Percentiles rank a stretch among this genome's conserved stretches.
Evolutionary conservation across 129 eudicot species (phyloP).

Genomic region (Escallonia rubra): DNA sequence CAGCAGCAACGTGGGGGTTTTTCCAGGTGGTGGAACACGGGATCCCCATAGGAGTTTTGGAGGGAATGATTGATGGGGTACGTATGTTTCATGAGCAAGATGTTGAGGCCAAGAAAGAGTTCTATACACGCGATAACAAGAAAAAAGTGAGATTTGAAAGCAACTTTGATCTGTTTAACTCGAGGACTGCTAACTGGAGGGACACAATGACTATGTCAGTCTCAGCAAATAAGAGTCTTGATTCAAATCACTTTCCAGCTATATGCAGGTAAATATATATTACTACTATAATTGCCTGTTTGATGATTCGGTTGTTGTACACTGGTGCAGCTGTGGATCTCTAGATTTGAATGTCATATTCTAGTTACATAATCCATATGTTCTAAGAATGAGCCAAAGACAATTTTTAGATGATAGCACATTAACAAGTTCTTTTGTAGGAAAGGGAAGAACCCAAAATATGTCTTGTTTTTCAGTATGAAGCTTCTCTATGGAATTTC

Average conservation of each 20-base stretch:
- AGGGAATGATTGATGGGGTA: conserved; percentile 22
- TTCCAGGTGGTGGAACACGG: conserved; percentile 11
- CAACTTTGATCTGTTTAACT: conserved; percentile 24
- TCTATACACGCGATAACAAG: conserved; percentile 16
- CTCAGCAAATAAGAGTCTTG: not conserved
- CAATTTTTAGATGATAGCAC: too few relatives aligned
- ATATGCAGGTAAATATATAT: conserved; percentile 22
- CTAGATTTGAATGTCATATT: too few relatives aligned
- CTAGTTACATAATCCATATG: too few relatives aligned
- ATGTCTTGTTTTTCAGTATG: too few relatives aligned
- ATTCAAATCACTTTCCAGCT: conserved; percentile 23
- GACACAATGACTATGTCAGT: not conserved
- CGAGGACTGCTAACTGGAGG: too few relatives aligned
- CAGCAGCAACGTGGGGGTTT: conserved; percentile 20
- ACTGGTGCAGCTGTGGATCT: too few relatives aligned
- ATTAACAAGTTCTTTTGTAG: too few relatives aligned
- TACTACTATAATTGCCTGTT: not conserved
- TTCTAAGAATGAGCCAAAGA: too few relatives aligned
- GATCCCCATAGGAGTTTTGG: conserved; percentile 19
- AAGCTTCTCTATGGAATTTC: too few relatives aligned
- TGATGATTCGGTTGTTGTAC: not conserved
- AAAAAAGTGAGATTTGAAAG: conserved; percentile 22
- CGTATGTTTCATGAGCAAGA: too few relatives aligned
- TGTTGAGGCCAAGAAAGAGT: too few relatives aligned
- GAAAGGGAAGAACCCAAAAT: too few relatives aligned